phyloP scores from a whole-genome alignment of 805 yeast genomes.

The Kazachstania africana region DNA sequence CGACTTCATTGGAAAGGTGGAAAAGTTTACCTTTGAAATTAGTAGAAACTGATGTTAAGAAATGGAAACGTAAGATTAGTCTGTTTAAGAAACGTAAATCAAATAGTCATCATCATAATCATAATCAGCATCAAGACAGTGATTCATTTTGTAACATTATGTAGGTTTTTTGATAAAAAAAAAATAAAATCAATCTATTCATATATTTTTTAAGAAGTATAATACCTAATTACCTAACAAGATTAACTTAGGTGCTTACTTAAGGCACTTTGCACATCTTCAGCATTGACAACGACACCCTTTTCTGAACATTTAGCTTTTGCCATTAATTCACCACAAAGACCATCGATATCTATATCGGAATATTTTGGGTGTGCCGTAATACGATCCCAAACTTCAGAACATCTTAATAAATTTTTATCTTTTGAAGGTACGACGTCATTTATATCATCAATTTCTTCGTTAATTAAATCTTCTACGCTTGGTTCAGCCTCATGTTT shows the following conservation, averaged over 20 bases:
- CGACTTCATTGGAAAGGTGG: slow-evolving; percentile 19
- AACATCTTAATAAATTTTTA: slow-evolving; percentile 25
- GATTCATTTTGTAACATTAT: slow-evolving; percentile 9
- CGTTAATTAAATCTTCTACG: not conserved
- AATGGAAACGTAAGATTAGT: slow-evolving; percentile 15
- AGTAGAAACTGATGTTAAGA: slow-evolving; percentile 9
- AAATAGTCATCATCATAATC: no score
- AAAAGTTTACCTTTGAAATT: slow-evolving; percentile 19
- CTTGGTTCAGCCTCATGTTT: no score
- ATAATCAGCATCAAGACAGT: no score
- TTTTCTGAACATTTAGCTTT: slow-evolving; percentile 72
- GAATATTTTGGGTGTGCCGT: slow-evolving; percentile 51
- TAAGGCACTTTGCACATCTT: slow-evolving; percentile 56
- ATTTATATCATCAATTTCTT: slow-evolving; percentile 24
- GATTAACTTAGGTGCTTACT: slow-evolving; percentile 3
- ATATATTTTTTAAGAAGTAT: no score
- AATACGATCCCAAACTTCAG: slow-evolving; percentile 3
- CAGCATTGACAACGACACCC: slow-evolving; percentile 78
- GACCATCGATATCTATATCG: slow-evolving; percentile 79
- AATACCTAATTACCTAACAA: no score
- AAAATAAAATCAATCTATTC: slow-evolving; percentile 8
- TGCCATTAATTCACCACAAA: slow-evolving; percentile 70
- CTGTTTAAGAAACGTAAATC: slow-evolving; percentile 10
- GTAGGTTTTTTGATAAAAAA: slow-evolving; percentile 11
- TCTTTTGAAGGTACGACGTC: slow-evolving; percentile 63